phyloP scores from a whole-genome alignment of 2,329 filamentous ascomycete species.

The Paramyrothecium sp. region DNA sequence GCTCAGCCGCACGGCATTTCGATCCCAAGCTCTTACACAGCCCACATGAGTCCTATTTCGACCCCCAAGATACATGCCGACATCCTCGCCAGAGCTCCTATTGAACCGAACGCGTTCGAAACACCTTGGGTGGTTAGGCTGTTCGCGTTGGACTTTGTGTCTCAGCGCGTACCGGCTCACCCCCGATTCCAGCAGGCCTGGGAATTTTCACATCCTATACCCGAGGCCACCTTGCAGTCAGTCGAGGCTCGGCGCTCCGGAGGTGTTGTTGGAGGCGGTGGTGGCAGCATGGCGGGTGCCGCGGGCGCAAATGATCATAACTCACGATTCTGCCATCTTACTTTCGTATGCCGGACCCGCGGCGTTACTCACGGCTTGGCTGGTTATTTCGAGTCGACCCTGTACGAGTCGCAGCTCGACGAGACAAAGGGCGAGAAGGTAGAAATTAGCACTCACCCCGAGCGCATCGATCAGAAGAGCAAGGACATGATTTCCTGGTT shows the following conservation, averaged over 20 bases:
- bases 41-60: constrained; percentile 88
- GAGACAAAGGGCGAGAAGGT: constrained; percentile 51
- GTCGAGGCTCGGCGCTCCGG: constrained; percentile 58
- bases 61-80: constrained; percentile 85
- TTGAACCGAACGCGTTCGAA: constrained; percentile 73
- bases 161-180: constrained; percentile 58
- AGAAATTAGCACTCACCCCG: constrained; percentile 89
- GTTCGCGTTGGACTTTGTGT: constrained; percentile 84
- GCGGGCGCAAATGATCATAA: constrained; percentile 92
- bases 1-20: constrained; percentile 78
- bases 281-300: constrained; percentile 71
- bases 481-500: constrained; percentile 99
- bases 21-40: constrained; percentile 90
- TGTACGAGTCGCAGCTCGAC: constrained; percentile 62
- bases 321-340: constrained; percentile 72
- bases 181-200: constrained; percentile 72
- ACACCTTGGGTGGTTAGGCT: constrained; percentile 95
- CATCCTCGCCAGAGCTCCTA: constrained; percentile 59
- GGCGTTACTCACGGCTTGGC: constrained; percentile 88
- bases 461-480: constrained; percentile 89
- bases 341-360: constrained; percentile 74
- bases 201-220: constrained; percentile 78
- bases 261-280: constrained; percentile 64
- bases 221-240: constrained; percentile 52
- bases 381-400: constrained; percentile 95